Percentiles rank a stretch among this genome's conserved stretches.
Conservation (phyloP, 2,329 filamentous ascomycete genomes). For the Meredithiella fracta region DNA sequence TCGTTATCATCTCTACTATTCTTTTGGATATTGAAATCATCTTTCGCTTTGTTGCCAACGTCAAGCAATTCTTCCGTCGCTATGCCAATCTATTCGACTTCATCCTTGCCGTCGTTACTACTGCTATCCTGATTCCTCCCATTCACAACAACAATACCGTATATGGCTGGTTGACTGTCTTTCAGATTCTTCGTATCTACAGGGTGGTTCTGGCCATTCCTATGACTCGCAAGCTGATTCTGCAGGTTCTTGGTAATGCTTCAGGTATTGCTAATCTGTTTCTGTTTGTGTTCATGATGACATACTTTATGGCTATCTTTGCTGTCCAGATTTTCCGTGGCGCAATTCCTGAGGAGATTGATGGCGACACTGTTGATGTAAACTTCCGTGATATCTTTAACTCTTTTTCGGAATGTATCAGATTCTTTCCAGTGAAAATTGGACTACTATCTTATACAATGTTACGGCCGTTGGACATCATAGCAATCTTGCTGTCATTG, state of each 20-base stretch:
- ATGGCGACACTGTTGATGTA: conserved; percentile 48
- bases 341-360: conserved; percentile 52
- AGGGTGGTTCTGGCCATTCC: conserved; percentile 79
- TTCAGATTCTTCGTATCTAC: conserved; percentile 85
- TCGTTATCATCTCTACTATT: conserved; percentile 61
- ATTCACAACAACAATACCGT: conserved; percentile 54
- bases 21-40: conserved; percentile 69
- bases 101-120: conserved; percentile 61
- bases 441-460: conserved; percentile 76
- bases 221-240: conserved; percentile 71
- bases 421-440: conserved; percentile 87
- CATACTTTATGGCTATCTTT: conserved; percentile 84
- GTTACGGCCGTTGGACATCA: conserved; percentile 52
- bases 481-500: conserved; percentile 74
- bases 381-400: conserved; percentile 89
- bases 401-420: conserved; percentile 97
- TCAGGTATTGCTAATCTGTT: conserved; percentile 87
- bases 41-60: conserved; percentile 61
- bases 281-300: conserved; percentile 89
- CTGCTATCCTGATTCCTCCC: conserved; percentile 67
- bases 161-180: conserved; percentile 81
- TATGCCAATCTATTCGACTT: conserved; percentile 69
- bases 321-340: conserved; percentile 86
- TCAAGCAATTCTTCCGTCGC: conserved; percentile 61
- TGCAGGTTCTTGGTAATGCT: conserved; percentile 77